Base-by-base conservation (phyloP, 345 rosid species). In the Limnanthes douglasii region DNA sequence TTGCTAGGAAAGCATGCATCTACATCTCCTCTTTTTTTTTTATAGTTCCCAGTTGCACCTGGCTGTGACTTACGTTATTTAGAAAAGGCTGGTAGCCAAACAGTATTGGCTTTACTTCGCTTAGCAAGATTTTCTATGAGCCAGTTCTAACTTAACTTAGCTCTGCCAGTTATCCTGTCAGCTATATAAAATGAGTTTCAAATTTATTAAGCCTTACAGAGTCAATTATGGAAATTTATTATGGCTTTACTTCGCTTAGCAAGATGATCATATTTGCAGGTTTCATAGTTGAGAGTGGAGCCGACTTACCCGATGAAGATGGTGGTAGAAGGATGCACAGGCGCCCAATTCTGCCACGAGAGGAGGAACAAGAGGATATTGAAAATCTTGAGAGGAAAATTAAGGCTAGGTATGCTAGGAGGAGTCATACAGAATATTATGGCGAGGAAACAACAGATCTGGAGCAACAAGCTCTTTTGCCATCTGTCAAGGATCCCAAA, bases 401-500 rank as follows among this genome's bases (percentile, higher is more conserved):
- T 51, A 75, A 68, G 39, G 84, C 56, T 18, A 72, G 98, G 62
- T 80, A 72, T 63, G 71, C 79, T 24, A 51, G 80, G 50, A n/a
- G n/a, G n/a, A 69, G 66, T 24, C 79, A 75, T 37, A 41, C 66
- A 15, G 98, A 90, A 31, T 95, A 90, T 27, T 80, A 83, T 57
- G 95, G 84, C 48, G 95, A 90, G 45, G 98, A 90, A 66, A 73
- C 96, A n/a, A 79, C 92, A 27, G 94, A 80, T 15, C 95, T 90
- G 16, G 98, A 84, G 48, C 98, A 84, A 50, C 98, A 84, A 59
- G 94, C 98, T 9, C 92, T 90, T 39, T 59, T 90, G 68, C 98
- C 98, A 11, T 90, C 96, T 37, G 94, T 90, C 26, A 69, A 86
- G 48, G 98, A 84, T 69, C 94, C 95, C 8, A 84, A 65, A 37